These are phyloP conservation scores for Ceratocystis lukuohia DNA, from an alignment of 2,329 filamentous ascomycete species.

Conservation along the genomic window DNA sequence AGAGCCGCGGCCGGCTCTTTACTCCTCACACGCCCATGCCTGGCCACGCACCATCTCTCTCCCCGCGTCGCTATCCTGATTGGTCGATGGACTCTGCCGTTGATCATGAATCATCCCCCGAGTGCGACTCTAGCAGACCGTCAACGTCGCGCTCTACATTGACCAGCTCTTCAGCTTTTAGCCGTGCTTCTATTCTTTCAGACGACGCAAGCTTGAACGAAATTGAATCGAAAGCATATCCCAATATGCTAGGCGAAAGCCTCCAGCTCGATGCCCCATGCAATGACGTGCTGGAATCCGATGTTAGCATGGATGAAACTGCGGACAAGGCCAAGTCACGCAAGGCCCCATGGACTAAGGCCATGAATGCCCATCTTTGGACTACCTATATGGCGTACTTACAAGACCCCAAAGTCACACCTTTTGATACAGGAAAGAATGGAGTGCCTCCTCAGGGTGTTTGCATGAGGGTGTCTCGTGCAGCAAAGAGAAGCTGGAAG, in stretches of 20 bases:
- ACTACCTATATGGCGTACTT: slow-evolving; percentile 51
- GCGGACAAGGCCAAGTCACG: slow-evolving; percentile 26
- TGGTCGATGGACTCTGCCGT: slow-evolving; percentile 45
- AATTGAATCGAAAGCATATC: slow-evolving; percentile 29
- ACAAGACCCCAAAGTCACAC: slow-evolving; percentile 54
- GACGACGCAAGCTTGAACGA: slow-evolving; percentile 42
- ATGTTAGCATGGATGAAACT: slow-evolving; percentile 12
- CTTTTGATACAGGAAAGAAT: slow-evolving; percentile 49
- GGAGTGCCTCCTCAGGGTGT: slow-evolving; percentile 52
- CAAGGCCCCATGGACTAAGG: slow-evolving; percentile 49
- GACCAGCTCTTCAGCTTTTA: slow-evolving; percentile 44
- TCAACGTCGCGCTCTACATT: slow-evolving; percentile 47
- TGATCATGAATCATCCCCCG: slow-evolving; percentile 45
- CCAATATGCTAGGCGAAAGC: not conserved
- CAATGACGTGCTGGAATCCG: slow-evolving; percentile 8
- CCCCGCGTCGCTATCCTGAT: slow-evolving; percentile 39
- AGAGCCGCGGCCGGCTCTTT: slow-evolving; percentile 9
- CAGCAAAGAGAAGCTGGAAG: slow-evolving; percentile 54
- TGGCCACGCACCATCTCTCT: slow-evolving; percentile 32
- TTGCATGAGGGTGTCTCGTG: slow-evolving; percentile 50
- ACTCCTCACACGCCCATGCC: slow-evolving; percentile 45
- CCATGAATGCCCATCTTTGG: slow-evolving; percentile 55
- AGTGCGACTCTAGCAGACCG: slow-evolving; percentile 46
- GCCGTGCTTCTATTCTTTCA: slow-evolving; percentile 41
- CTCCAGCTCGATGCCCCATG: not conserved